phyloP scores from a whole-genome alignment of 352 stramenopile genomes.

The Thraustochytrium sp. region DNA sequence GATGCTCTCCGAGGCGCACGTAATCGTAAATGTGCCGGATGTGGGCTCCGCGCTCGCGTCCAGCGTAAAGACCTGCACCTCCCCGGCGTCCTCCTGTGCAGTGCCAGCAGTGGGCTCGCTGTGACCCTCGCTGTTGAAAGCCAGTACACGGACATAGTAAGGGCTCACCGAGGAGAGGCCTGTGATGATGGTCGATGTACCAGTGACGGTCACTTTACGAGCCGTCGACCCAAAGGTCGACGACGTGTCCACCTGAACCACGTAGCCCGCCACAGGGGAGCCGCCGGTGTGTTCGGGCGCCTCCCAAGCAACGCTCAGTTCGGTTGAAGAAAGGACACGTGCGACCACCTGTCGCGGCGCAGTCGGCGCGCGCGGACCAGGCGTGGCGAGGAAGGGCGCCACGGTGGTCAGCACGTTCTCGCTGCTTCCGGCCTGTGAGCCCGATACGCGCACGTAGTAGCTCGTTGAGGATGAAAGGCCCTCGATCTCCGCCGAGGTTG shows the following conservation, averaged over 20 bases:
- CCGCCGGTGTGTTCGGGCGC: constrained; percentile 84
- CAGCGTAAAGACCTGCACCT: background rate
- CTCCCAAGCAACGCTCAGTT: constrained; percentile 68
- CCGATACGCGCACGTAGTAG: background rate
- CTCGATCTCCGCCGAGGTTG: background rate
- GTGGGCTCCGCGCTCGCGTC: constrained; percentile 28
- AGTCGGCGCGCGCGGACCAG: constrained; percentile 24
- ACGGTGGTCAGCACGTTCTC: background rate
- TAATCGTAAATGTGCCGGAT: constrained; percentile 58
- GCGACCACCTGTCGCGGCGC: constrained; percentile 54
- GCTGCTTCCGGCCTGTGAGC: too few species aligned
- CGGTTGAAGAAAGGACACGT: constrained; percentile 60
- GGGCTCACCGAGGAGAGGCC: constrained; percentile 53
- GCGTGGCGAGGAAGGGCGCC: background rate
- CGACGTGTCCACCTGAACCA: constrained; percentile 63
- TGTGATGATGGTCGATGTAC: constrained; percentile 2
- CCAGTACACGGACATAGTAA: constrained; percentile 67
- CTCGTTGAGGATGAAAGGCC: background rate
- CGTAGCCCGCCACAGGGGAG: constrained; percentile 64
- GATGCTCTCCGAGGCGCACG: constrained; percentile 48
- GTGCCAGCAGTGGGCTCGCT: constrained; percentile 57
- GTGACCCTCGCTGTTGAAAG: constrained; percentile 66
- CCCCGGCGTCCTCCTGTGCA: constrained; percentile 51
- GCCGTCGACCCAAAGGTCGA: constrained; percentile 49
- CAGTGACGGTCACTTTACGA: constrained; percentile 47